Base-by-base conservation (phyloP, 805 yeast genomes). In the Millerozyma acaciae region DNA sequence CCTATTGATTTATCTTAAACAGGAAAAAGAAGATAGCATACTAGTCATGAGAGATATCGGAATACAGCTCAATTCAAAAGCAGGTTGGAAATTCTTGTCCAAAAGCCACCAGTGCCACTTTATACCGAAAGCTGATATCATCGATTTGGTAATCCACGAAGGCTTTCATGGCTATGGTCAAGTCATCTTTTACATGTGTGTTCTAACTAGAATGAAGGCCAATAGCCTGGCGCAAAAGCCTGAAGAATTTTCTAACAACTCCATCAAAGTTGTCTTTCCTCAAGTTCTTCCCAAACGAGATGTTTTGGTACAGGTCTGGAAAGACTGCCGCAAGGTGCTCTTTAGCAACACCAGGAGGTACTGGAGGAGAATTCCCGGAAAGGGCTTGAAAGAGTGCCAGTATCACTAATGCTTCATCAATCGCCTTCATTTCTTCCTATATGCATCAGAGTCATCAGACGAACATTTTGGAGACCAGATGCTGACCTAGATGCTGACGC, bases 61-160 rank as follows among this genome's bases (percentile, higher is more conserved):
- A 0, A 43, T 76, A 3, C 79, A 76, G 38, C 42, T 72, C 8
- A 48, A 56, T 12, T 50, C 65, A 14, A 42, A 52, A 10, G 51
- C 58, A 7, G 33, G 44, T 7, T 58, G 61, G 44, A 45, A 30
- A 32, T 45, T 49, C 34, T 38, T 43, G 16, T 38, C 39, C 16
- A 42, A 40, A 9, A 17, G 33, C n/a, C 42, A 48, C 6, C 39
- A 47, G 27, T 38, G 43, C 24, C 54, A 58, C 17, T 81, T 84
- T 50, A 68, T 81, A 8, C 81, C 88, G 0, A 56, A 67, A 23
- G 73, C 70, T 28, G 63, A 64, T 28, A 68, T 84, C 32, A 68
- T 73, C 4, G 90, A 84, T 51, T 53, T 84, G 8, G 73, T 82
- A 0, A 78, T 85, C 16, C 83, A 83, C 50, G 95, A 85, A 53